Percentiles rank a stretch among this genome's conserved stretches.
phyloP scores from a whole-genome alignment of 805 yeast genomes.

The Yamadazyma sp. region DNA sequence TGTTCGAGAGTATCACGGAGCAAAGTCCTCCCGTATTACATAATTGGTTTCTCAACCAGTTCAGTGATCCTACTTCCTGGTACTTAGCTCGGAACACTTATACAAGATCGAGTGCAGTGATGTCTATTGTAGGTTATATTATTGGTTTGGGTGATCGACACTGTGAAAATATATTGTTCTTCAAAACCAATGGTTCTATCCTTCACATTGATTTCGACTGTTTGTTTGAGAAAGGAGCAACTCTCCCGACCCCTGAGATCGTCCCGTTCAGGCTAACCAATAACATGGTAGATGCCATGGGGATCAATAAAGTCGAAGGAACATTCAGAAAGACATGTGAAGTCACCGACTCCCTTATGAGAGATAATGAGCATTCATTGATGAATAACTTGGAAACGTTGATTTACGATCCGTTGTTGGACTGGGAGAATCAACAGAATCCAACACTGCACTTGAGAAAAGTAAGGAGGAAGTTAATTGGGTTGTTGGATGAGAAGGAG shows the following conservation, averaged over 20 bases:
- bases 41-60: constrained; percentile 84
- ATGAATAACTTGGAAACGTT: constrained; percentile 92
- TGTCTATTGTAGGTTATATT: constrained; percentile 96
- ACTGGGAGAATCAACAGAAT: constrained; percentile 56
- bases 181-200: constrained; percentile 71
- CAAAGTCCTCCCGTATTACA: constrained; percentile 69
- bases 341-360: constrained; percentile 68
- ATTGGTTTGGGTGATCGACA: constrained; percentile 96
- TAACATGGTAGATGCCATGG: constrained; percentile 91
- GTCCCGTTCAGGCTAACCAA: constrained; percentile 93
- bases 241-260: constrained; percentile 77
- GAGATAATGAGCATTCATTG: constrained; percentile 77
- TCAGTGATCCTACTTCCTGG: constrained; percentile 90
- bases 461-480: constrained; percentile 78
- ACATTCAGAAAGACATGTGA: constrained; percentile 83
- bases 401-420: constrained; percentile 87
- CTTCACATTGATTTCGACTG: constrained; percentile 97
- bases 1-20: constrained; percentile 27
- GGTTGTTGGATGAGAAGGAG: constrained; percentile 73
- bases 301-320: constrained; percentile 87
- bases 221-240: constrained; percentile 82
- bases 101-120: constrained; percentile 83
- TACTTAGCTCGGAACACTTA: constrained; percentile 72
- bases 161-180: constrained; percentile 82
- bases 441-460: constrained; percentile 71